Evolutionary conservation across 768 basidiomycete species (phyloP), one percentile per base, ranked within the genome.

Genomic region (Exidia glandulosa): DNA sequence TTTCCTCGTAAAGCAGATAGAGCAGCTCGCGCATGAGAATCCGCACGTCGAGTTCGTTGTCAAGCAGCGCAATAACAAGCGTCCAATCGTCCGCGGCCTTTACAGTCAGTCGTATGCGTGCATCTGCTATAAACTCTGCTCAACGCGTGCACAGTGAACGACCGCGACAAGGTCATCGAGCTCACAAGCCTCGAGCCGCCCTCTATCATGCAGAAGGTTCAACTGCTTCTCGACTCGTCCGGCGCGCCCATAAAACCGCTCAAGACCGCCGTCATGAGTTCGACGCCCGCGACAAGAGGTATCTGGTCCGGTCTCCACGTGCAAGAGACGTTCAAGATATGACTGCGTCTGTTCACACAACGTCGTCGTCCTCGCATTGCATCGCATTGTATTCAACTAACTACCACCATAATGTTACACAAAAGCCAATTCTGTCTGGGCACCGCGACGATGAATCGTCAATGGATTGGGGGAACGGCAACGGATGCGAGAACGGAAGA

Each of bases 251-350:
- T 94, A 60, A 85, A 84, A 69, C 78, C 85, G 14, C 74, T 94
- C 67, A 91, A 92, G 70, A 72, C 82, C 61, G 77, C 80, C 19
- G 86, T 95, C 31, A 84, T 89, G 76, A 90, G 87, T 67, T 82
- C 80, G 31, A 84, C 86, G 56, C 88, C 90, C 74, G 80, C 89
- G 19, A 78, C 88, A 10, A 84, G 92, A 70, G 92, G 92, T 58
- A 89, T 94, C 63, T 94, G 90, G 91, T 88, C 86, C 69, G 90
- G 91, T 23, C 73, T 94, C 63, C 92, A 94, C 66, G 87, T 87
- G 63, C 81, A 84, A 66, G 81, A 85, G 59, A 85, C 87, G 19
- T 81, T 78, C 75, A 75, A 73, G 61, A 77, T 83, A 58, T 69
- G 59, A 57, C 31, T 13, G 9, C 30, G 10, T 54, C 14, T 27